phyloP scores from a whole-genome alignment of 163 green algal species.

The Chlorella variabilis region DNA sequence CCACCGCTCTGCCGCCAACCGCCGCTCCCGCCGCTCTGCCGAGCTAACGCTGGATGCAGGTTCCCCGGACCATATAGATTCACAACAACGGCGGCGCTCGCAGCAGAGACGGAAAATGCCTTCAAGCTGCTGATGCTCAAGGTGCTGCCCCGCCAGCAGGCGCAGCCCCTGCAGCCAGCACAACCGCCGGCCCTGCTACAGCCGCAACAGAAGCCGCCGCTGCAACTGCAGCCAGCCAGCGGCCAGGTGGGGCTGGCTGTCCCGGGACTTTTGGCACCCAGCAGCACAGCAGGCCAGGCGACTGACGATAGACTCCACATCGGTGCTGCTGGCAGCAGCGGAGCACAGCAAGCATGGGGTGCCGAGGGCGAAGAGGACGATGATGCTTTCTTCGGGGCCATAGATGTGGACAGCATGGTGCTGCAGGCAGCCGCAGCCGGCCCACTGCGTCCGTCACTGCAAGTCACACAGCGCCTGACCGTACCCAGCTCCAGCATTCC shows the following conservation, averaged over 20 bases:
- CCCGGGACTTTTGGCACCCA: too few species aligned
- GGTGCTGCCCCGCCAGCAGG: background rate
- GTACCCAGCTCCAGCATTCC: background rate
- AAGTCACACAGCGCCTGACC: background rate
- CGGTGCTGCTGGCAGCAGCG: too few species aligned
- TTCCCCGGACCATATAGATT: conserved; percentile 8
- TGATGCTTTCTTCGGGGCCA: conserved; percentile 26
- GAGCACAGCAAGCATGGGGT: too few species aligned
- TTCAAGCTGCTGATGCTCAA: conserved; percentile 22
- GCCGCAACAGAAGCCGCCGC: background rate
- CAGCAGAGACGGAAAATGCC: conserved; percentile 19
- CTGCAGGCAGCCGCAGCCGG: background rate
- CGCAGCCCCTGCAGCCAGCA: background rate
- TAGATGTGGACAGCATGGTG: conserved; percentile 43
- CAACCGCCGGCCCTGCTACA: background rate
- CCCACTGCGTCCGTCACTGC: background rate
- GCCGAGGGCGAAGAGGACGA: too few species aligned
- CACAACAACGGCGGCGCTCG: background rate
- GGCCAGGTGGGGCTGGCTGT: background rate
- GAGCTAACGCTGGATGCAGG: conserved; percentile 1
- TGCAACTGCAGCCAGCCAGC: background rate
- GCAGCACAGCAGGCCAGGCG: too few species aligned
- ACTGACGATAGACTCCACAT: too few species aligned
- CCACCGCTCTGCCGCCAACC: too few species aligned
- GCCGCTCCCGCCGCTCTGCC: background rate